Base-by-base conservation (phyloP, 2,329 filamentous ascomycete genomes). In the Leptographium lundbergii region DNA sequence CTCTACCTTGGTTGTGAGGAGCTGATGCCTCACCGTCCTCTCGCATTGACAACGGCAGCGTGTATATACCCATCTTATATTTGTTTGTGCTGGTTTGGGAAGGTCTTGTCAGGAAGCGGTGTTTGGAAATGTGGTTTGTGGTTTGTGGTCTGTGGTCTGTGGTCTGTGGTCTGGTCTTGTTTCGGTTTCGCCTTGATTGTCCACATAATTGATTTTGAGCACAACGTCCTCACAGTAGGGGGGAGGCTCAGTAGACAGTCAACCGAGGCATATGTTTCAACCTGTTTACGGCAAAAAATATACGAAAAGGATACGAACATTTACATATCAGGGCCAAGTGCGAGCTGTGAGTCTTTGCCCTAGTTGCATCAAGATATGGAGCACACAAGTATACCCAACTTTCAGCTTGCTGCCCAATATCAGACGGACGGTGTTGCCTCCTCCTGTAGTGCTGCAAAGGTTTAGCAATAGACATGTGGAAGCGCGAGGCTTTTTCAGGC, bases 61-160 rank as follows among this genome's bases (percentile, higher is more conserved):
- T 59, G 53, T 59, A 55, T 59, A 56, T 59, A 56, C 52, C 57
- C 52, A 55, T 42, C 53, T 55, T 54, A 25, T 58, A 29, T 50
- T 48, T 22, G 51, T 39, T 50, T 48, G 52, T 25, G 6, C n/a
- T 48, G 24, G n/a, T 27, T 42, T n/a, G 11, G 34, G 22, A 55
- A 17, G 25, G 54, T 55, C 22, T 55, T 22, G 34, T 45, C 10
- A 27, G 54, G 39, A 27, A 50, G 13, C 47, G 47, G 50, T 32
- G 17, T 52, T 14, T 10, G 27, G 27, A 34, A 50, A 11, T 27
- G 22, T 25, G 50, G 50, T 24, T 24, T 50, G 14, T 39, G 32
- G 52, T 34, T 10, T 34, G 32, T 34, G 32, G 19, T 39, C 17
- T 42, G 52, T n/a, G 51, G 14, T 54, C 3, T 54, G 27, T 29